Evolutionary conservation across 345 rosid genomes (phyloP).

Genomic region (Xanthoceras sorbifolium): DNA sequence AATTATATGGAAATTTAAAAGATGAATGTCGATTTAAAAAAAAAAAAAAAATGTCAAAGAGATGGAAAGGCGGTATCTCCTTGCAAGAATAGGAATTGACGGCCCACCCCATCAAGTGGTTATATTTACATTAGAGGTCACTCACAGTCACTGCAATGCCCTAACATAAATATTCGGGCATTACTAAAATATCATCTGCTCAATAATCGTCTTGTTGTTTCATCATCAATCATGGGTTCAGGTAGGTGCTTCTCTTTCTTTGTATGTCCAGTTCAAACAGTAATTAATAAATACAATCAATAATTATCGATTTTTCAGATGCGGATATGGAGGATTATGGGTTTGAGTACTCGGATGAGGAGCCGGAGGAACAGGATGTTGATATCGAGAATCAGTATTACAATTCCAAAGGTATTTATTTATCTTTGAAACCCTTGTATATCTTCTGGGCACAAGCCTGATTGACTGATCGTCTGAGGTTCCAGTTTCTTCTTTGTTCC

Average conservation of each 20-base stretch:
- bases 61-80: too few species aligned
- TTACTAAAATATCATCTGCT: background rate
- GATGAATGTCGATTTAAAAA: too few species aligned
- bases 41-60: too few species aligned
- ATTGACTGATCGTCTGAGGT: too few species aligned
- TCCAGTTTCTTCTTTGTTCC: background rate
- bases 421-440: too few species aligned
- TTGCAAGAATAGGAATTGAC: too few species aligned
- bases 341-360: slow-evolving; percentile 96
- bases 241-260: background rate
- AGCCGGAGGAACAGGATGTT: slow-evolving; percentile 97
- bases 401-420: slow-evolving; percentile 73
- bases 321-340: slow-evolving; percentile 99
- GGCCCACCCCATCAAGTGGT: too few species aligned
- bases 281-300: background rate
- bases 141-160: background rate
- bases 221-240: background rate
- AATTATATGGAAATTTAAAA: too few species aligned
- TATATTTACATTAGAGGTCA: background rate
- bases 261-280: background rate
- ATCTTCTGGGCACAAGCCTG: background rate
- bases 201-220: background rate
- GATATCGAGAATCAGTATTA: slow-evolving; percentile 98
- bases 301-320: slow-evolving; percentile 45
- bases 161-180: background rate